phyloP scores from a whole-genome alignment of 2,329 filamentous ascomycete species.

The Curvularia sp. region DNA sequence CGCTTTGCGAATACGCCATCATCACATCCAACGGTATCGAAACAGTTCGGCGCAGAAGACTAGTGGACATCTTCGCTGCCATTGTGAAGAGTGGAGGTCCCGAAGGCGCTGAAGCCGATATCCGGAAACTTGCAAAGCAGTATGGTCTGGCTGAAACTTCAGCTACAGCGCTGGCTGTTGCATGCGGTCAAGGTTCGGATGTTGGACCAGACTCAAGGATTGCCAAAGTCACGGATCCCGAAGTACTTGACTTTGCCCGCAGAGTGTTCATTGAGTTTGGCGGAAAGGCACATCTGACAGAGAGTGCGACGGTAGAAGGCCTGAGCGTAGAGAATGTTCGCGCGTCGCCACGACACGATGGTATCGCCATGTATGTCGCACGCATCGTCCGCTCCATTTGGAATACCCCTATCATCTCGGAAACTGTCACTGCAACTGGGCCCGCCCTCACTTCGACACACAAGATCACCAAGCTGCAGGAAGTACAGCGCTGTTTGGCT shows the following conservation, averaged over 20 bases:
- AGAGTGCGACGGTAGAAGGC: conserved; percentile 70
- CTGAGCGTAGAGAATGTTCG: conserved; percentile 80
- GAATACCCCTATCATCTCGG: conserved; percentile 76
- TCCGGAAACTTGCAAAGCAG: conserved; percentile 80
- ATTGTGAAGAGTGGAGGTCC: conserved; percentile 76
- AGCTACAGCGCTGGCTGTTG: conserved; percentile 89
- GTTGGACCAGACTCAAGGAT: conserved; percentile 73
- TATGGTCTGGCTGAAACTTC: conserved; percentile 91
- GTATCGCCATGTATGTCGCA: conserved; percentile 84
- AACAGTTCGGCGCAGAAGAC: conserved; percentile 78
- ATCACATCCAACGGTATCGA: conserved; percentile 92
- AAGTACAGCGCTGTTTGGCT: conserved; percentile 81
- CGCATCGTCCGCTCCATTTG: conserved; percentile 89
- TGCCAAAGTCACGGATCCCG: conserved; percentile 77
- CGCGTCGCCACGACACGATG: conserved; percentile 88
- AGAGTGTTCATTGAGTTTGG: conserved; percentile 92
- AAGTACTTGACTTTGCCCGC: conserved; percentile 83
- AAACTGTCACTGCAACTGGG: conserved; percentile 62
- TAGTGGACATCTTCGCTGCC: conserved; percentile 91
- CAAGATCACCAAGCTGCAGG: conserved; percentile 69
- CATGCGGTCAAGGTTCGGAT: conserved; percentile 90
- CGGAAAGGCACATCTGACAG: conserved; percentile 82
- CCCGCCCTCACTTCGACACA: conserved; percentile 72
- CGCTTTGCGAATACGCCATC: conserved; percentile 83
- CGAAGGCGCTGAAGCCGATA: conserved; percentile 80